These are phyloP conservation scores for Fusarium sp. DNA, from an alignment of 2,329 filamentous ascomycete species.

Conservation along the genomic window DNA sequence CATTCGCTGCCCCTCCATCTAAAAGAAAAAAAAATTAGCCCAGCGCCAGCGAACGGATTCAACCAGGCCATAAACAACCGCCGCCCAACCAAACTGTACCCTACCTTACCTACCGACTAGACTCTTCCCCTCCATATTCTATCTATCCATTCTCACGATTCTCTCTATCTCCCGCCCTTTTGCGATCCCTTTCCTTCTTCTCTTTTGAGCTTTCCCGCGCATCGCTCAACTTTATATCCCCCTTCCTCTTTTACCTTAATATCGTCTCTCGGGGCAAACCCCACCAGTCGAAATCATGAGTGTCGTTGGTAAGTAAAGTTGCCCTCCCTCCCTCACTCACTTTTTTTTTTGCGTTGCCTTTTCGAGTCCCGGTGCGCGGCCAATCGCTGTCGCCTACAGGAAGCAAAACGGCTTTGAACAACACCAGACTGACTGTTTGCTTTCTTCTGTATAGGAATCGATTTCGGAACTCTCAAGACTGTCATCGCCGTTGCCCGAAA, in stretches of 20 bases:
- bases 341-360: neutral
- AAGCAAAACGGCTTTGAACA: conserved; percentile 12
- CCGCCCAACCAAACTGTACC: conserved; percentile 29
- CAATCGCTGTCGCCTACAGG: neutral
- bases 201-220: conserved; percentile 40
- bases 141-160: conserved; percentile 33
- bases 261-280: conserved; percentile 42
- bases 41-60: conserved; percentile 19
- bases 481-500: conserved; percentile 98
- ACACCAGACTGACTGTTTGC: conserved; percentile 34
- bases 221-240: conserved; percentile 29
- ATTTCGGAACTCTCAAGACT: conserved; percentile 97
- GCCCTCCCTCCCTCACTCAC: neutral
- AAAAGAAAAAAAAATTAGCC: conserved; percentile 32
- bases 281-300: conserved; percentile 60
- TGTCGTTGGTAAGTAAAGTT: conserved; percentile 61
- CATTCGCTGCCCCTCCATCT: conserved; percentile 34
- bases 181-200: conserved; percentile 35
- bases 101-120: conserved; percentile 4
- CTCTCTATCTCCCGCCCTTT: conserved; percentile 28
- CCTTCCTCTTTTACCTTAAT: conserved; percentile 32
- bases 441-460: conserved; percentile 72
- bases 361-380: neutral
- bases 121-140: conserved; percentile 32
- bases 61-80: conserved; percentile 32